phyloP scores from a whole-genome alignment of 2,329 filamentous ascomycete species.

The Mollisiaceae sp. region DNA sequence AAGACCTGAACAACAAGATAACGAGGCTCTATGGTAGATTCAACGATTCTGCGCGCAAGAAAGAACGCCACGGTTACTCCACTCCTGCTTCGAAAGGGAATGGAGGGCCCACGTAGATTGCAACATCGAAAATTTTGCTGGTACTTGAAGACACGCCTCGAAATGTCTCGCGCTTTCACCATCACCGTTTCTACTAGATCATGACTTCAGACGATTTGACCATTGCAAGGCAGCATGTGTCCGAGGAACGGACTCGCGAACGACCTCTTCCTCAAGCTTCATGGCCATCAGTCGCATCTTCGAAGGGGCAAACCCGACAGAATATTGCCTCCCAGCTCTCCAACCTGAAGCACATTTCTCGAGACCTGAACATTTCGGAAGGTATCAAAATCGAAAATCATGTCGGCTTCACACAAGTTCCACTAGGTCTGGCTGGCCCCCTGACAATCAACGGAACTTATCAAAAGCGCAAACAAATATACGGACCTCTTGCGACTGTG shows the following conservation, averaged over 20 bases:
- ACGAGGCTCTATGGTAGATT: not conserved
- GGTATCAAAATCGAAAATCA: constrained; percentile 34
- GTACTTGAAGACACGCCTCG: not conserved
- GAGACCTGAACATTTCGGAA: not conserved
- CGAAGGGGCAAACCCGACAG: not conserved
- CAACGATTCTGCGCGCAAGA: not conserved
- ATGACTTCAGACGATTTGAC: not conserved
- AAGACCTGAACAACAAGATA: not conserved
- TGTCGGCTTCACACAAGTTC: constrained; percentile 33
- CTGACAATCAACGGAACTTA: constrained; percentile 30
- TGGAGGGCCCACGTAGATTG: no score
- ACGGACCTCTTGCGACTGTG: constrained; percentile 41
- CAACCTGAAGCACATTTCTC: not conserved
- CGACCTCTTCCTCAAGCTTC: not conserved
- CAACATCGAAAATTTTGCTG: not conserved
- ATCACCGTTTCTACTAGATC: not conserved
- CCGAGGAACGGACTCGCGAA: no score
- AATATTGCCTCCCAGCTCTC: not conserved
- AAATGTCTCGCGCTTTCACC: no score
- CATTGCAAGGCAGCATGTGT: no score
- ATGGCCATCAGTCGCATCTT: not conserved
- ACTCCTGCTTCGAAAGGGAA: no score
- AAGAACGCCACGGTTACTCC: no score
- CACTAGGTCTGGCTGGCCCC: constrained; percentile 36
- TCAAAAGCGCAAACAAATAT: constrained; percentile 23